phyloP scores from a whole-genome alignment of 2,329 filamentous ascomycete species.

The Paramyrothecium sp. region DNA sequence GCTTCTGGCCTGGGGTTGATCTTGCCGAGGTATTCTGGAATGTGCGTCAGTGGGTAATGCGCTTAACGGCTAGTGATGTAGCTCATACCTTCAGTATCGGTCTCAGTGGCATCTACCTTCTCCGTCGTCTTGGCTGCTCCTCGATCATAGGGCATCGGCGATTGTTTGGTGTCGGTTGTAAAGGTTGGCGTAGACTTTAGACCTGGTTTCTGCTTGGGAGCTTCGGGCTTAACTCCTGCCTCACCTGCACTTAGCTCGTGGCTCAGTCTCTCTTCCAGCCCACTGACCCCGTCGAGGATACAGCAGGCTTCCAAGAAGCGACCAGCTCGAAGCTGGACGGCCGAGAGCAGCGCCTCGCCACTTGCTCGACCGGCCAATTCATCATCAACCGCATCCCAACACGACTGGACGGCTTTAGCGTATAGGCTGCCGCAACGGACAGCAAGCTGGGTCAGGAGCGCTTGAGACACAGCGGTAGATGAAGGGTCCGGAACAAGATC shows the following conservation, averaged over 20 bases:
- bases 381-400: slow-evolving; percentile 68
- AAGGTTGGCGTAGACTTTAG: slow-evolving; percentile 3
- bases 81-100: slow-evolving; percentile 17
- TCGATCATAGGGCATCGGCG: not conserved
- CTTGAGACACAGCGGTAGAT: slow-evolving; percentile 55
- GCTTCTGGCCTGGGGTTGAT: slow-evolving; percentile 22
- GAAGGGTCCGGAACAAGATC: slow-evolving; percentile 42
- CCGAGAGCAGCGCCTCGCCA: slow-evolving; percentile 51
- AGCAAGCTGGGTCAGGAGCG: slow-evolving; percentile 61
- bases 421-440: slow-evolving; percentile 72
- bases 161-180: slow-evolving; percentile 13
- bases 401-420: slow-evolving; percentile 71
- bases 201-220: slow-evolving; percentile 13
- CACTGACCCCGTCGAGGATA: slow-evolving; percentile 58
- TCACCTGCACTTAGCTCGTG: slow-evolving; percentile 40
- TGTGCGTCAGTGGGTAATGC: slow-evolving; percentile 5
- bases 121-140: slow-evolving; percentile 1
- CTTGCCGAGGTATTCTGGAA: slow-evolving; percentile 15
- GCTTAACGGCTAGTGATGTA: not conserved
- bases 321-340: slow-evolving; percentile 53
- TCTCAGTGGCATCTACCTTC: slow-evolving; percentile 5
- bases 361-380: slow-evolving; percentile 46
- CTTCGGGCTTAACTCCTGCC: not conserved
- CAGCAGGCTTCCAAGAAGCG: slow-evolving; percentile 60
- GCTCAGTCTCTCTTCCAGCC: slow-evolving; percentile 51